Evolutionary conservation across 2,329 filamentous ascomycete species (phyloP).

Genomic region (Polychaeton citri): DNA sequence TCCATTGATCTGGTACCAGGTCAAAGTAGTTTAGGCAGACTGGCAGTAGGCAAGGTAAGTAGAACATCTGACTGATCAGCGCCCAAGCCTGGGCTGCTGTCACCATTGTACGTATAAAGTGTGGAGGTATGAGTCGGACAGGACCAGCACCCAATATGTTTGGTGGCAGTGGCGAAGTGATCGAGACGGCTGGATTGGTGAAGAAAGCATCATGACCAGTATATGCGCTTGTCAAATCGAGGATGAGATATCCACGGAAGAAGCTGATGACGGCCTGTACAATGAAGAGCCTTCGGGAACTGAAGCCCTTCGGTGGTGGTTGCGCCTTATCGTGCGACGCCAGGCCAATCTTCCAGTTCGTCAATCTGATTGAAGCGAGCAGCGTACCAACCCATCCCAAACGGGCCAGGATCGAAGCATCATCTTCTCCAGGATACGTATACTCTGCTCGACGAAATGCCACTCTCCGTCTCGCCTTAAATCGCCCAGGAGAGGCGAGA

Average conservation of each 20-base stretch:
- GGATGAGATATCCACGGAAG: slow-evolving; percentile 10
- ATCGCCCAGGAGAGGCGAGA: not conserved
- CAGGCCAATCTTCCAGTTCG: slow-evolving; percentile 14
- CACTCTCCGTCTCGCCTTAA: not conserved
- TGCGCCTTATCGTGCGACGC: slow-evolving; percentile 13
- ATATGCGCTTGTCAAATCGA: slow-evolving; percentile 14
- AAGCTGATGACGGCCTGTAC: slow-evolving; percentile 7
- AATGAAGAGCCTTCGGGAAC: slow-evolving; percentile 7
- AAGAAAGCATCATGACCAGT: slow-evolving; percentile 16
- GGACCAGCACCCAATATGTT: not conserved
- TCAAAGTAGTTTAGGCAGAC: slow-evolving; percentile 10
- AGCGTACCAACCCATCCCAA: slow-evolving; percentile 15
- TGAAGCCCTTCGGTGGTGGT: slow-evolving; percentile 8
- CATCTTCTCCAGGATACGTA: slow-evolving; percentile 9
- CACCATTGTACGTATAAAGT: slow-evolving; percentile 10
- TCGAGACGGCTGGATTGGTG: slow-evolving; percentile 5
- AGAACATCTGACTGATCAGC: slow-evolving; percentile 14
- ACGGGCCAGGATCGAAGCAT: slow-evolving; percentile 7
- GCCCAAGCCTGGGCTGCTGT: slow-evolving; percentile 15
- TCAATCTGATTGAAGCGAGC: slow-evolving; percentile 12
- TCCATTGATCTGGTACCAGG: slow-evolving; percentile 9
- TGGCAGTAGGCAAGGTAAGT: slow-evolving; percentile 11
- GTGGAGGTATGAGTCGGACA: slow-evolving; percentile 7
- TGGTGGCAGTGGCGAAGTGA: slow-evolving; percentile 8
- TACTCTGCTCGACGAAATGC: not conserved